Evolutionary conservation across 352 stramenopile species (phyloP).

Genomic region (Thraustotheca clavata): DNA sequence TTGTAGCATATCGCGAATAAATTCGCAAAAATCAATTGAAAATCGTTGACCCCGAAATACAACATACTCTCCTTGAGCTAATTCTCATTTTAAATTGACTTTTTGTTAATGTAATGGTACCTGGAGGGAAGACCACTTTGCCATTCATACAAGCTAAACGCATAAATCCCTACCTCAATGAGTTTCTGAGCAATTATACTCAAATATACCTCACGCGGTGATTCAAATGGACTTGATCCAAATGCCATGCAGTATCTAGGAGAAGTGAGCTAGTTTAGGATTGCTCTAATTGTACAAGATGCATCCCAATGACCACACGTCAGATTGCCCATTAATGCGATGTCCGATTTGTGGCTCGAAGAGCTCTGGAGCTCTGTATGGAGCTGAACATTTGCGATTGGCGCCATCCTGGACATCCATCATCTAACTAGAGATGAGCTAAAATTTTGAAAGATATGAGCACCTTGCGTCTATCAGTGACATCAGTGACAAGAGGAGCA

Average conservation of each 20-base stretch:
- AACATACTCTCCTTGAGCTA: conserved; percentile 57
- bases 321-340: conserved; percentile 64
- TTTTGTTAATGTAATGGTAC: conserved; percentile 20
- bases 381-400: conserved; percentile 71
- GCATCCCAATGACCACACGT: conserved; percentile 79
- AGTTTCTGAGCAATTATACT: background rate
- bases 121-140: conserved; percentile 60
- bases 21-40: conserved; percentile 76
- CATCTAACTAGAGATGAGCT: conserved; percentile 27
- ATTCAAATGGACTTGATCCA: conserved; percentile 69
- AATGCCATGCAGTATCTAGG: conserved; percentile 78
- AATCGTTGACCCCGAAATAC: conserved; percentile 57
- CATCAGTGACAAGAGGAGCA: conserved; percentile 54
- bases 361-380: conserved; percentile 76
- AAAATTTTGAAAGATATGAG: background rate
- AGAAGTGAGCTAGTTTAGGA: background rate
- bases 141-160: conserved; percentile 75
- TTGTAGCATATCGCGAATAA: conserved; percentile 82
- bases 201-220: conserved; percentile 44
- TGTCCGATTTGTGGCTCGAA: conserved; percentile 63
- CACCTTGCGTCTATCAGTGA: conserved; percentile 24
- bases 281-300: conserved; percentile 42
- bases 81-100: background rate
- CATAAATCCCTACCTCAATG: conserved; percentile 58
- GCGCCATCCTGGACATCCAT: conserved; percentile 72